Base-by-base conservation (phyloP, 2,329 filamentous ascomycete genomes). In the Tolypocladium album region DNA sequence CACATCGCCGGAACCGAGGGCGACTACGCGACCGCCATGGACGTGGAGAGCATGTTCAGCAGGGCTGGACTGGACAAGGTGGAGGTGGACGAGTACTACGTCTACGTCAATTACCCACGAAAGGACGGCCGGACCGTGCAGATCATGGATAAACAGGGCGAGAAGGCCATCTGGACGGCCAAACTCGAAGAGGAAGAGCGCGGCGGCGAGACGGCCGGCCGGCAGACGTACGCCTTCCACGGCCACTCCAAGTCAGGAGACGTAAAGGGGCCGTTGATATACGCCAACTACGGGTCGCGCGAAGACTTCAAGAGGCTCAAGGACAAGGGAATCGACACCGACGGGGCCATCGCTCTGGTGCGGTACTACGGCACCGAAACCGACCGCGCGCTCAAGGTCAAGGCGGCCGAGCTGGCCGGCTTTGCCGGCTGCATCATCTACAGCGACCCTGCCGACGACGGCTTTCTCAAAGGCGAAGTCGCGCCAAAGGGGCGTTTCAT, bases 1-100 rank as follows among this genome's bases (percentile, higher is more conserved):
- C 94, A 97, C 73, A 81, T 97, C 63, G 94, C 91, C 2, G 94
- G 94, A n/a, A 96, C 92, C 3, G 88, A 96, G 75, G 94, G 94
- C 56, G 93, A 95, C 75, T 92, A 88, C 67, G 89, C 88, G 55
- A 80, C 96, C 59, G 93, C 90, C 9, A 83, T 90, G 76, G 95
- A 92, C 78, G 85, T 97, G 59, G 83, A 92, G 72, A 86, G 85
- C 67, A 83, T 88, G 71, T 96, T 97, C 73, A 76, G 78, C 65
- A 81, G 81, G 57, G 86, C 87, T 55, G 83, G 84, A 4, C 80
- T 99, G 69, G 92, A 96, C 66, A 80, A 88, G 60, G 86, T 96
- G 34, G 76, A 79, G 57, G 80, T 91, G 68, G 88, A 96, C 67
- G 84, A 91, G 70, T 96, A 90, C 72, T 82, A 88, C 67, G 92